These are phyloP conservation scores for Hypomyces perniciosus DNA, from an alignment of 2,329 filamentous ascomycete genomes.

Conservation along the genomic window DNA sequence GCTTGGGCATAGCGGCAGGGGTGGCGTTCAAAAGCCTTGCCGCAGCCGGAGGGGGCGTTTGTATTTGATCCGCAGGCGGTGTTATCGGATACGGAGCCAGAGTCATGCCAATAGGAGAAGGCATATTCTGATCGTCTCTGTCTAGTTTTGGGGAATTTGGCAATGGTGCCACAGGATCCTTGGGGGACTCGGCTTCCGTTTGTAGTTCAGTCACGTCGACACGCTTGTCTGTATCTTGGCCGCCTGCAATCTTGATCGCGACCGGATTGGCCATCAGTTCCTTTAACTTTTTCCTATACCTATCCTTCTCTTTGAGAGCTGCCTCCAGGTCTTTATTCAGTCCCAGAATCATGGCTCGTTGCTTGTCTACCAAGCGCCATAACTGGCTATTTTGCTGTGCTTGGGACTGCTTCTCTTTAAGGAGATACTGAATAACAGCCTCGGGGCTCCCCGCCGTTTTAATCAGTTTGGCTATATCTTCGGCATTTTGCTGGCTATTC, in stretches of 20 bases:
- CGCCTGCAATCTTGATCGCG: constrained; percentile 23
- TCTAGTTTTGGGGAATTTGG: constrained; percentile 46
- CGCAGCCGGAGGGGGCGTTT: constrained; percentile 38
- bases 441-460: constrained; percentile 83
- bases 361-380: constrained; percentile 95
- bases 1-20: constrained; percentile 51
- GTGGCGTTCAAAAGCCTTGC: constrained; percentile 49
- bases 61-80: constrained; percentile 49
- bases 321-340: constrained; percentile 92
- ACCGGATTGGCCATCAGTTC: constrained; percentile 51
- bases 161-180: constrained; percentile 8
- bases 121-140: constrained; percentile 43
- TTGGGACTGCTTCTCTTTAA: constrained; percentile 87
- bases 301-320: constrained; percentile 88
- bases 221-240: constrained; percentile 14
- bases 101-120: constrained; percentile 52
- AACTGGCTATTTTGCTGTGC: constrained; percentile 86
- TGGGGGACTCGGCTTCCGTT: constrained; percentile 19
- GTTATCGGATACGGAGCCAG: constrained; percentile 61
- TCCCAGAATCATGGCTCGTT: constrained; percentile 85
- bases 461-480: constrained; percentile 74
- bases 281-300: constrained; percentile 85
- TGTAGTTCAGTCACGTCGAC: constrained; percentile 16
- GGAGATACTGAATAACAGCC: constrained; percentile 76
- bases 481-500: constrained; percentile 53